Evolutionary conservation across 2,329 filamentous ascomycete genomes (phyloP), one percentile per base, ranked within the genome.

Genomic region (Kalmusia sp.): DNA sequence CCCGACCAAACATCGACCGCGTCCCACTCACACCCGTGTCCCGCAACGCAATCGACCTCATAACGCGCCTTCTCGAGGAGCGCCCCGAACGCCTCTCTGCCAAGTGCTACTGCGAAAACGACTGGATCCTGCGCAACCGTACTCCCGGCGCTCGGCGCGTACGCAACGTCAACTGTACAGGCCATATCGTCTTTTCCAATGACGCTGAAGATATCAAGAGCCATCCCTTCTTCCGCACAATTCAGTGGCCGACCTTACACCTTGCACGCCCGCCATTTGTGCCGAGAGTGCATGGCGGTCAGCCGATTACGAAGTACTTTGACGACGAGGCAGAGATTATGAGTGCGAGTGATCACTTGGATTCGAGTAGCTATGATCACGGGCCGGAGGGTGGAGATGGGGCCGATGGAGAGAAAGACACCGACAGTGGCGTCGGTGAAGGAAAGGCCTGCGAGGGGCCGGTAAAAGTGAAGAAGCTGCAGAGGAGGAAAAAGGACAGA

Each of bases 181-280:
- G 81, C 25, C 80, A 86, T 27, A 88, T 89, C 49, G 93, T 98
- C 3, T 93, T 92, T 65, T 80, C 90, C 0, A 84, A 95, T 56
- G 93, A 96, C 66, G 93, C 91, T 1, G 86, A 90, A 59, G 92
- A 97, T 50, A 96, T 98, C 79, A 97, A 96, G 71, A 77, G 82
- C 3, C 95, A 98, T 74, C 84, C 86, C 9, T 98, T 93, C 83
- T 98, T 98, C 77, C 82, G 82, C 51, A 85, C 86, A 44, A 85
- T 96, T 14, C 83, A 85, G 1, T 98, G 92, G 95, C 85, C 89
- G 12, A 84, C 83, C 0, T 75, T 96, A 14, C 89, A 95, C 65
- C 76, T 83, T 28, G 82, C 85, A 50, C 79, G 79, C 7, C 93
- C 93, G 0, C 93, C 93, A 0, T 93, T 96, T 65, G 79, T 96